Evolutionary conservation across 2,329 filamentous ascomycete genomes (phyloP).

Genomic region (Alternaria incomplexa): DNA sequence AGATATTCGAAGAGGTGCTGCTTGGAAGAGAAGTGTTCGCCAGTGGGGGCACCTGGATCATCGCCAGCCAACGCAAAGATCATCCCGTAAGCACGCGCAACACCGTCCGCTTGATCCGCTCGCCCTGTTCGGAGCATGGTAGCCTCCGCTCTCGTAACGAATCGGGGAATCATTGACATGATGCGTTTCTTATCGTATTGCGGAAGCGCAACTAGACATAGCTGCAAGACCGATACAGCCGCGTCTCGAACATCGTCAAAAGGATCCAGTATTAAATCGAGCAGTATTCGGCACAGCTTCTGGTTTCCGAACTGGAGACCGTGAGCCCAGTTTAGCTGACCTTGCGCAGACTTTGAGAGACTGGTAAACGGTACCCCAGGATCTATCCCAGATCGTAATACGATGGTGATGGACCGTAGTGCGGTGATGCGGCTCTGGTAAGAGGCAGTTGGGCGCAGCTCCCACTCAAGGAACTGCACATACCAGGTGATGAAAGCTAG

Average conservation of each 20-base stretch:
- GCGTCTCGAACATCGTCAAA: constrained; percentile 85
- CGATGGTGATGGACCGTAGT: constrained; percentile 70
- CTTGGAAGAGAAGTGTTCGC: constrained; percentile 33
- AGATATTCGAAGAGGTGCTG: constrained; percentile 63
- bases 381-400: constrained; percentile 75
- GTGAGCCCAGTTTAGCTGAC: constrained; percentile 59
- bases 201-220: constrained; percentile 34
- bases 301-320: constrained; percentile 52
- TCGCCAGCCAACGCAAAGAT: constrained; percentile 63
- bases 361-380: constrained; percentile 46
- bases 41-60: background rate
- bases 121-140: constrained; percentile 75
- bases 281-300: constrained; percentile 64
- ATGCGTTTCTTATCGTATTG: constrained; percentile 12
- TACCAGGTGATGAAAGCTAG: constrained; percentile 77
- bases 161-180: constrained; percentile 26
- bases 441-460: constrained; percentile 80
- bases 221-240: constrained; percentile 54
- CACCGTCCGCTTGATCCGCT: constrained; percentile 90
- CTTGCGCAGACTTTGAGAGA: constrained; percentile 57
- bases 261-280: constrained; percentile 84
- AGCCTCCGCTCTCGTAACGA: constrained; percentile 53
- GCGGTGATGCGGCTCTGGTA: constrained; percentile 90
- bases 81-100: constrained; percentile 77
- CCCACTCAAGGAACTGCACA: constrained; percentile 70